Percentiles rank a stretch among this genome's conserved stretches.
Conservation (phyloP, 2,329 filamentous ascomycete species). For the Aspergillus candidus region DNA sequence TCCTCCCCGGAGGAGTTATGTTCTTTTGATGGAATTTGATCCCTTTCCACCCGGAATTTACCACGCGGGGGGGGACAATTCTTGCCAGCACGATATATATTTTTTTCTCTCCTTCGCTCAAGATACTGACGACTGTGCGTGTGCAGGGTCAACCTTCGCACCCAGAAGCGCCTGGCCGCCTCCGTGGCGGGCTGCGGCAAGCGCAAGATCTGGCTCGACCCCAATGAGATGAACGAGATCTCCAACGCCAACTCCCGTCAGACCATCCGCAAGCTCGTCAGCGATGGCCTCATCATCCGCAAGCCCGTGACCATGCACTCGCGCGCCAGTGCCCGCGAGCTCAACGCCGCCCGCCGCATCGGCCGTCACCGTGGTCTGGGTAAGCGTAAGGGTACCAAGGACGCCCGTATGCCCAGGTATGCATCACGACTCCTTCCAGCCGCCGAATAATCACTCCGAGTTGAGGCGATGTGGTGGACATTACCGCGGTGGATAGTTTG, state of each 20-base stretch:
- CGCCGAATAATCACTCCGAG: not conserved
- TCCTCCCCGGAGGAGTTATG: constrained; percentile 14
- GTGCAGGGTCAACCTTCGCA: constrained; percentile 95
- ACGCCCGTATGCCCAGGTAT: constrained; percentile 98
- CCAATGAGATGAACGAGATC: constrained; percentile 98
- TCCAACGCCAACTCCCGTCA: constrained; percentile 99
- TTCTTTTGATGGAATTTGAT: constrained; percentile 15
- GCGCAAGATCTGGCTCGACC: constrained; percentile 99
- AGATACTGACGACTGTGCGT: constrained; percentile 28
- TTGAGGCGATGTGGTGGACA: not conserved
- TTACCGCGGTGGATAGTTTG: not conserved
- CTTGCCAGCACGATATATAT: not conserved
- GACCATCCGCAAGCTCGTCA: constrained; percentile 98
- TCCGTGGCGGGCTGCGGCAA: constrained; percentile 98
- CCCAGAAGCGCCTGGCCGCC: constrained; percentile 99
- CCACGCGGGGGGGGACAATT: constrained; percentile 7
- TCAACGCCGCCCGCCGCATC: constrained; percentile 89
- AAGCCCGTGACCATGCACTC: constrained; percentile 99
- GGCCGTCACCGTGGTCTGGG: constrained; percentile 98
- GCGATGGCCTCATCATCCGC: constrained; percentile 99
- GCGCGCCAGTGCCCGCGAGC: constrained; percentile 87
- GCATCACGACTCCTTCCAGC: constrained; percentile 24
- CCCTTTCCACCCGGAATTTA: constrained; percentile 4
- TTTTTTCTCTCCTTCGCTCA: not conserved
- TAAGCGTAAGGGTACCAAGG: constrained; percentile 99